These are phyloP conservation scores for Petunia hybrid DNA, from an alignment of 305 asterid genomes.

Conservation along the genomic window DNA sequence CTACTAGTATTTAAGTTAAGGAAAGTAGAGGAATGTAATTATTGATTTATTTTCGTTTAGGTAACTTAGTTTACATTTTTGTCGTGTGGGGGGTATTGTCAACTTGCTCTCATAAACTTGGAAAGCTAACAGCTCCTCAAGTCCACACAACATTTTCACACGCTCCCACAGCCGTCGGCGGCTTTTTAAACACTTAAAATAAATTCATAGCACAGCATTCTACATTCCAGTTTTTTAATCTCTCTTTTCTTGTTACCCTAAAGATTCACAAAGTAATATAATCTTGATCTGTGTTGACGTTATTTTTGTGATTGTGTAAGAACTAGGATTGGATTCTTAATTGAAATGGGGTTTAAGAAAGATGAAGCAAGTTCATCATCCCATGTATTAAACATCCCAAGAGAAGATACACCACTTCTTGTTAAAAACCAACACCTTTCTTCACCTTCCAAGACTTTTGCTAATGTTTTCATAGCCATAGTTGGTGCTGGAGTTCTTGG, in stretches of 20 bases:
- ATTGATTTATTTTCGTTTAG: too few relatives aligned
- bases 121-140: neutral
- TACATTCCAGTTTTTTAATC: neutral
- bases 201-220: neutral
- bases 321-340: neutral
- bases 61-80: neutral
- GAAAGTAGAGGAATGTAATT: too few relatives aligned
- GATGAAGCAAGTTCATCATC: constrained; percentile 39
- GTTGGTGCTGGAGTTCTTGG: constrained; percentile 46
- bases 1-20: too few relatives aligned
- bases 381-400: constrained; percentile 6
- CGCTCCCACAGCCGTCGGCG: constrained; percentile 10
- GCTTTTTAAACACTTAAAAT: neutral
- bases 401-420: constrained; percentile 38
- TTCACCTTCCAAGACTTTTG: constrained; percentile 39
- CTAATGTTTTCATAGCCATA: constrained; percentile 38
- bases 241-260: neutral
- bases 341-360: constrained; percentile 29
- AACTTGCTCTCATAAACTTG: constrained; percentile 16
- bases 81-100: neutral
- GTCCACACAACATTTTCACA: neutral
- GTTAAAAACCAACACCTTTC: constrained; percentile 20
- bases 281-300: constrained; percentile 1
- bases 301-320: constrained; percentile 7
- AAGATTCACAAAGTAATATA: neutral